phyloP scores from a whole-genome alignment of 345 rosid genomes.

The Trapa incisa region DNA sequence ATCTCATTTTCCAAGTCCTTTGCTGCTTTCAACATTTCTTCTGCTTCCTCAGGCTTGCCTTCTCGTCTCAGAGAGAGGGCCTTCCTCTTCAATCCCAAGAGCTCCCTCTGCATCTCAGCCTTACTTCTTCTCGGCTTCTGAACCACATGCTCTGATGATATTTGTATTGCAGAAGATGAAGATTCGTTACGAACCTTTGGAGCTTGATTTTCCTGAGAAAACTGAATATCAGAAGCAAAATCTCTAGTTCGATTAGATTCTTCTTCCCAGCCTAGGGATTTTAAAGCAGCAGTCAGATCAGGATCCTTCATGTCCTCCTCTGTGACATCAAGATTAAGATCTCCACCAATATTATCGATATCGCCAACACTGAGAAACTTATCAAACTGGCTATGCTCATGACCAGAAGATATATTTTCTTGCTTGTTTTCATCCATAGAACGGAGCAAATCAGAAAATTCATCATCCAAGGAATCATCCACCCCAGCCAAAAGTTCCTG shows the following conservation, averaged over 20 bases:
- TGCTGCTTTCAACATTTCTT: slow-evolving; percentile 45
- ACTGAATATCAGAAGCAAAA: slow-evolving; percentile 35
- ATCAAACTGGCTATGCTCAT: slow-evolving; percentile 28
- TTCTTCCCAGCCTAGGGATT: slow-evolving; percentile 75
- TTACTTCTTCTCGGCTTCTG: slow-evolving; percentile 40
- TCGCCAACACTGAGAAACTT: slow-evolving; percentile 31
- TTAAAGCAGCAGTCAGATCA: slow-evolving; percentile 53
- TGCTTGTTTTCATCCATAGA: slow-evolving; percentile 46
- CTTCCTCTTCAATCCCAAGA: slow-evolving; percentile 69
- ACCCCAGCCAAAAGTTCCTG: slow-evolving; percentile 61
- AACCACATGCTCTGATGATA: slow-evolving; percentile 11
- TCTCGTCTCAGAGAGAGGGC: slow-evolving; percentile 66
- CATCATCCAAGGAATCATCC: slow-evolving; percentile 77
- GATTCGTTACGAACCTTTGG: neutral
- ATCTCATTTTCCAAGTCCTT: slow-evolving; percentile 53
- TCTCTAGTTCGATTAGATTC: slow-evolving; percentile 30
- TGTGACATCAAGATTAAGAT: slow-evolving; percentile 61
- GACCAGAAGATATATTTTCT: slow-evolving; percentile 33
- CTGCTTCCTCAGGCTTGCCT: slow-evolving; percentile 68
- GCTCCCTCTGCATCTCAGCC: slow-evolving; percentile 74
- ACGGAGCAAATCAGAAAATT: slow-evolving; percentile 52
- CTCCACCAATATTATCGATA: slow-evolving; percentile 38
- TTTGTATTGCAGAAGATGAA: slow-evolving; percentile 15
- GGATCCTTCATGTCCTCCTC: slow-evolving; percentile 83
- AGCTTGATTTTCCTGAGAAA: slow-evolving; percentile 15